Percentiles rank a stretch among this genome's conserved stretches.
Evolutionary conservation across 108 stramenopile genomes (phyloP).

Genomic region (Aureococcus anophagefferens): DNA sequence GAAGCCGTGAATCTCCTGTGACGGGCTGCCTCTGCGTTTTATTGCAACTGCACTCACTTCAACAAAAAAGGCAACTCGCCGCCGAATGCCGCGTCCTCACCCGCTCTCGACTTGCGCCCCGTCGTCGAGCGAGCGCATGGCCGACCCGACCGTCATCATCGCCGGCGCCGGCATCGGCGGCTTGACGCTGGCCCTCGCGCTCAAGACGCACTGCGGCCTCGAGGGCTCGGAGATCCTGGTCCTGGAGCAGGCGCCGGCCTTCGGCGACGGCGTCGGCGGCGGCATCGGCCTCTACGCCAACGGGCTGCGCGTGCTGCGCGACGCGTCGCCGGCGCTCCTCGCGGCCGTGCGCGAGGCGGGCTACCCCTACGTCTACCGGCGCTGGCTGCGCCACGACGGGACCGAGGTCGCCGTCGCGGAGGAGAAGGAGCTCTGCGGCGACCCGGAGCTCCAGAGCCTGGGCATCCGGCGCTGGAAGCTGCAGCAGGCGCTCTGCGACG

Average conservation of each 20-base stretch:
- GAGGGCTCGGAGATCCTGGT: no score
- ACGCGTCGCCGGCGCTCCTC: constrained; percentile 34
- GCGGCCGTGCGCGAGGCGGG: constrained; percentile 29
- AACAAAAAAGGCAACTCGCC: no score
- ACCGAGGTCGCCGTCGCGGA: constrained; percentile 43
- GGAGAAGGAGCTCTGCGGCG: constrained; percentile 39
- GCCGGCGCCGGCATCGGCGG: no score
- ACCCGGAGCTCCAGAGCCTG: constrained; percentile 35
- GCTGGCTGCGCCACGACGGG: constrained; percentile 59
- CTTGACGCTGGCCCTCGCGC: constrained; percentile 44
- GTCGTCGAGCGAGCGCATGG: no score
- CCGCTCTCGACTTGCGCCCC: no score
- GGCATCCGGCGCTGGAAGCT: constrained; percentile 55
- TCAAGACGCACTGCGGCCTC: constrained; percentile 3
- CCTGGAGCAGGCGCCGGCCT: no score
- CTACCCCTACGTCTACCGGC: constrained; percentile 45
- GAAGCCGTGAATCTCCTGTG: no score
- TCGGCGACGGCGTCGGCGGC: no score
- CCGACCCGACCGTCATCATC: constrained; percentile 41
- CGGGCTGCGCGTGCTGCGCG: constrained; percentile 47
- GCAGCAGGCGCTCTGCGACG: constrained; percentile 43
- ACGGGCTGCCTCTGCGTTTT: no score
- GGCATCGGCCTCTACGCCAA: constrained; percentile 57
- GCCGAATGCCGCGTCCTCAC: no score
- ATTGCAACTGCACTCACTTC: no score